Conservation (phyloP, 768 basidiomycete genomes). For the Peribolospora kevripleyi region DNA sequence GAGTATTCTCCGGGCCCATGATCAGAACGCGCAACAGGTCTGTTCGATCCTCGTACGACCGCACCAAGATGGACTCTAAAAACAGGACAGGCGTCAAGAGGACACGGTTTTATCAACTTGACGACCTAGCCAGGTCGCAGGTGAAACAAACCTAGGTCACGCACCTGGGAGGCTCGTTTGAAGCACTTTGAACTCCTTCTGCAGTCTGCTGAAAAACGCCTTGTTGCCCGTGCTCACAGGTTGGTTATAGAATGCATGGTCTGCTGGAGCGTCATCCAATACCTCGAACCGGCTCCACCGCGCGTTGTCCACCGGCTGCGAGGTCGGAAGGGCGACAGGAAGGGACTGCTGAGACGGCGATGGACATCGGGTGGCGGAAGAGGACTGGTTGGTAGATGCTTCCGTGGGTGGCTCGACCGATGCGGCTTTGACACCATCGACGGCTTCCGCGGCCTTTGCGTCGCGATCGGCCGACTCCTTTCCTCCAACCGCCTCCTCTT, state of each 20-base stretch:
- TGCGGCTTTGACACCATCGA: background rate
- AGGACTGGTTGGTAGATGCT: background rate
- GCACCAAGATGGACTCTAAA: slow-evolving; percentile 61
- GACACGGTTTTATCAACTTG: too few species aligned
- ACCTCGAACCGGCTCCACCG: slow-evolving; percentile 65
- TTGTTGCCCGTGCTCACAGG: slow-evolving; percentile 40
- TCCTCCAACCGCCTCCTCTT: background rate
- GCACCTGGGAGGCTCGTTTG: slow-evolving; percentile 57
- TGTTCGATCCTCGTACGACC: slow-evolving; percentile 67
- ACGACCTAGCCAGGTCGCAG: background rate
- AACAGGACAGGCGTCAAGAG: background rate
- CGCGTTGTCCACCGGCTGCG: slow-evolving; percentile 20
- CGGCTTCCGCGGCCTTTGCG: background rate
- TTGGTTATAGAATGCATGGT: slow-evolving; percentile 52
- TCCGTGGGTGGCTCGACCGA: too few species aligned
- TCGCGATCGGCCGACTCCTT: background rate
- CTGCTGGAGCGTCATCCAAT: slow-evolving; percentile 44
- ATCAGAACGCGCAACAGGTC: slow-evolving; percentile 74
- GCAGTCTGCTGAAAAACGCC: slow-evolving; percentile 46
- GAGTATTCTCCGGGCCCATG: slow-evolving; percentile 77
- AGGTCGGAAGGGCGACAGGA: background rate
- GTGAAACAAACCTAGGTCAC: slow-evolving; percentile 5
- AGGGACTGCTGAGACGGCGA: background rate
- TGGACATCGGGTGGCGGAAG: background rate
- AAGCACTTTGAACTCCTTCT: slow-evolving; percentile 60